A percentile compares a stretch with the other conserved stretches of the same genome.
These are phyloP conservation scores for Mariannaea sp. DNA, from an alignment of 2,329 filamentous ascomycete genomes.

Conservation along the genomic window DNA sequence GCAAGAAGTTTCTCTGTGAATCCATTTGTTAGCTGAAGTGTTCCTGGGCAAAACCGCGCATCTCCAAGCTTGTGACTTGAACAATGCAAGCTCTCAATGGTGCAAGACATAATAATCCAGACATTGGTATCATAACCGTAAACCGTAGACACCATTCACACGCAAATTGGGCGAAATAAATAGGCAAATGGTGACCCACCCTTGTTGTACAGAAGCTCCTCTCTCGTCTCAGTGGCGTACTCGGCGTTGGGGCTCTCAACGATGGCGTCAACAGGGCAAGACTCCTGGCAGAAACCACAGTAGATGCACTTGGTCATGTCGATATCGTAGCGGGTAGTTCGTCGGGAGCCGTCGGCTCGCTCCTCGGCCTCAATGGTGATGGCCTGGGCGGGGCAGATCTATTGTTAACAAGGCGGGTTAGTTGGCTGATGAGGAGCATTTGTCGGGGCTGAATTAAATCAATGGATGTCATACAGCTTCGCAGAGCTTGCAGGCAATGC, in stretches of 20 bases:
- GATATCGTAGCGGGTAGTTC: constrained; percentile 97
- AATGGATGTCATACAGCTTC: constrained; percentile 68
- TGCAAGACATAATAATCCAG: not conserved
- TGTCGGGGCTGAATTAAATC: not conserved
- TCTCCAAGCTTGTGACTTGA: not conserved
- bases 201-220: constrained; percentile 98
- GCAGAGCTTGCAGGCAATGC: constrained; percentile 99
- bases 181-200: constrained; percentile 45
- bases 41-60: constrained; percentile 17
- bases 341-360: constrained; percentile 90
- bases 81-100: not conserved
- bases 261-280: constrained; percentile 94
- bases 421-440: not conserved
- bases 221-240: constrained; percentile 71
- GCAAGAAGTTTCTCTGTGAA: constrained; percentile 75
- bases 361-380: constrained; percentile 99
- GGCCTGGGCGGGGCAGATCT: constrained; percentile 94
- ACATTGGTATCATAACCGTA: not conserved
- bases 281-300: constrained; percentile 99
- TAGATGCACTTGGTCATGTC: constrained; percentile 99
- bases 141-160: not conserved
- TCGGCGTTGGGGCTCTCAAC: constrained; percentile 68
- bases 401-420: constrained; percentile 15
- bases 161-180: not conserved
- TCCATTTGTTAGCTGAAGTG: constrained; percentile 27